phyloP scores from a whole-genome alignment of 2,329 filamentous ascomycete species.

The Exophiala alcalophila region DNA sequence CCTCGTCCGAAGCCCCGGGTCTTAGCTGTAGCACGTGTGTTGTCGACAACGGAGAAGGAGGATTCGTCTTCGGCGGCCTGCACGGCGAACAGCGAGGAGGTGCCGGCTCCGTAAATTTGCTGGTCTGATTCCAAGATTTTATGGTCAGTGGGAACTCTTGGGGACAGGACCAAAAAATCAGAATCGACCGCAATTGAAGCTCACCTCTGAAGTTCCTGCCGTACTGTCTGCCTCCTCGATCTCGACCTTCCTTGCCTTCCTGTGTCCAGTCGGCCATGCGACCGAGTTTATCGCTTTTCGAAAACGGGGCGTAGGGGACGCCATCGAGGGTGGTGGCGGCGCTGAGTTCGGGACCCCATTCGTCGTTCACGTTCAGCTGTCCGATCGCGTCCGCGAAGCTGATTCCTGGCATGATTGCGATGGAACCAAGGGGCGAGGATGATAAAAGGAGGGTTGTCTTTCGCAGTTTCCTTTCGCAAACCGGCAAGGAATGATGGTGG shows the following conservation, averaged over 20 bases:
- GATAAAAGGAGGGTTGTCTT: too few species aligned
- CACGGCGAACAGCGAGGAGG: slow-evolving; percentile 81
- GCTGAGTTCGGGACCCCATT: slow-evolving; percentile 83
- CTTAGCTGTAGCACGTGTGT: slow-evolving; percentile 81
- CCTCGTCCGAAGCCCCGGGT: slow-evolving; percentile 77
- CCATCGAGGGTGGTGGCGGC: slow-evolving; percentile 87
- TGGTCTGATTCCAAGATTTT: slow-evolving; percentile 62
- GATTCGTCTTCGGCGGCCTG: slow-evolving; percentile 93
- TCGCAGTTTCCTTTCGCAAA: too few species aligned
- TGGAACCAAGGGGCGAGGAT: too few species aligned
- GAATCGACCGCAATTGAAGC: too few species aligned
- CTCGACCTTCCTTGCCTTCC: slow-evolving; percentile 72
- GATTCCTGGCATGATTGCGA: slow-evolving; percentile 54
- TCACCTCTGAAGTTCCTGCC: slow-evolving; percentile 89
- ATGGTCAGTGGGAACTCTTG: not conserved
- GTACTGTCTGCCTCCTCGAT: slow-evolving; percentile 82
- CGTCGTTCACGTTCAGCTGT: slow-evolving; percentile 69
- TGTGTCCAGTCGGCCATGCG: slow-evolving; percentile 98
- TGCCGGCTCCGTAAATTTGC: slow-evolving; percentile 91
- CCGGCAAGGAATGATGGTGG: too few species aligned
- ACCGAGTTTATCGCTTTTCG: slow-evolving; percentile 96
- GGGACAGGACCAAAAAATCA: not conserved
- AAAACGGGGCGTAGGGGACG: slow-evolving; percentile 96
- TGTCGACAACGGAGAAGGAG: slow-evolving; percentile 96
- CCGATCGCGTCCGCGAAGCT: slow-evolving; percentile 66